Conservation (phyloP, 768 basidiomycete genomes). For the Mycena rebaudengoi region DNA sequence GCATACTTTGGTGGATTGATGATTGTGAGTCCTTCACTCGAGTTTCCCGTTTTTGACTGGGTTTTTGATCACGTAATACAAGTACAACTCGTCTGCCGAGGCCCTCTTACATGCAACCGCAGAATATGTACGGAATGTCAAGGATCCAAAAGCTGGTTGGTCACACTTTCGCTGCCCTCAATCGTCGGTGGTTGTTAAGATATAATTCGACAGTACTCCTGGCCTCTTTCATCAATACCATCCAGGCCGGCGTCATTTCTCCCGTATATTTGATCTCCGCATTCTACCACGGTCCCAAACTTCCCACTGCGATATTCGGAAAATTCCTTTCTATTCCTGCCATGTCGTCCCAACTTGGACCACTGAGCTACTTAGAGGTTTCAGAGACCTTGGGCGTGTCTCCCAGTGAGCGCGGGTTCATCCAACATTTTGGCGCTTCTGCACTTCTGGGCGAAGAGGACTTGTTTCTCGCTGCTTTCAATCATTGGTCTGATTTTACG, state of each 20-base stretch:
- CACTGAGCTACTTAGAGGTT: conserved; percentile 48
- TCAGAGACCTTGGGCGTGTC: conserved; percentile 40
- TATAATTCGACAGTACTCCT: conserved; percentile 35
- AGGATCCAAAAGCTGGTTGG: conserved; percentile 50
- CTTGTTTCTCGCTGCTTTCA: conserved; percentile 41
- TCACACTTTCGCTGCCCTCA: background rate
- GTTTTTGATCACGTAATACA: background rate
- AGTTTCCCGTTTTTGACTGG: background rate
- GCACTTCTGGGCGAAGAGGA: conserved; percentile 41
- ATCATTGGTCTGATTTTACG: conserved; percentile 41
- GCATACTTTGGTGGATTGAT: conserved; percentile 50
- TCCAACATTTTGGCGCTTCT: conserved; percentile 47
- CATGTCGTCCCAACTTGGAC: conserved; percentile 32
- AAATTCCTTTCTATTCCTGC: conserved; percentile 51
- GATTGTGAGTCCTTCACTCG: conserved; percentile 33
- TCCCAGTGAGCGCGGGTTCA: conserved; percentile 39
- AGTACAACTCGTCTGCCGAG: conserved; percentile 43
- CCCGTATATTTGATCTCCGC: conserved; percentile 38
- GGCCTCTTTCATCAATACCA: conserved; percentile 31
- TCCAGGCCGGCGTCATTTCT: conserved; percentile 31
- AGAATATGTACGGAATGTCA: conserved; percentile 44
- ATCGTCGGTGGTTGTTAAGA: background rate
- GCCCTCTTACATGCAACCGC: conserved; percentile 47
- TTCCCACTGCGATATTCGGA: conserved; percentile 44
- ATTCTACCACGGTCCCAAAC: conserved; percentile 47